phyloP scores from a whole-genome alignment of 1,284 basidiomycete genomes.

The Ceratobasidium sp. region DNA sequence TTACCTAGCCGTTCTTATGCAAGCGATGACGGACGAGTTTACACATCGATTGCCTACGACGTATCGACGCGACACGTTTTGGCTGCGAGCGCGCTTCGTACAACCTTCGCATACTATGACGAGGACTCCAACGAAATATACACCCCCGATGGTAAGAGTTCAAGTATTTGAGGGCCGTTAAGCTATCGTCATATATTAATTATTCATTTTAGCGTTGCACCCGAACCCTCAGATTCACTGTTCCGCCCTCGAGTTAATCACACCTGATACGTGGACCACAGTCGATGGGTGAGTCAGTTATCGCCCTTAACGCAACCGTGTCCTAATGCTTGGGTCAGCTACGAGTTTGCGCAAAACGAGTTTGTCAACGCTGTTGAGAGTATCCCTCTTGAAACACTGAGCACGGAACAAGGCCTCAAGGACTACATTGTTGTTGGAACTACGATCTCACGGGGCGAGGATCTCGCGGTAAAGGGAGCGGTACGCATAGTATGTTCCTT shows the following conservation, averaged over 20 bases:
- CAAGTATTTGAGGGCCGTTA: no score
- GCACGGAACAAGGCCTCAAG: constrained; percentile 83
- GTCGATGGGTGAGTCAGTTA: constrained; percentile 82
- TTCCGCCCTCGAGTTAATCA: constrained; percentile 88
- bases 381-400: constrained; percentile 86
- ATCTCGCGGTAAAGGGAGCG: constrained; percentile 89
- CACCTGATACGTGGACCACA: constrained; percentile 84
- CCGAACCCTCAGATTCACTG: constrained; percentile 82
- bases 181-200: no score
- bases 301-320: background rate
- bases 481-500: constrained; percentile 65
- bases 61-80: constrained; percentile 85
- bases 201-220: constrained; percentile 16
- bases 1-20: constrained; percentile 73
- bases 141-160: constrained; percentile 80
- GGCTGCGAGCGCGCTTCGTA: constrained; percentile 80
- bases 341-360: constrained; percentile 93
- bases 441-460: constrained; percentile 92
- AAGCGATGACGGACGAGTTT: constrained; percentile 79
- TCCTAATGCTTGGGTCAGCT: constrained; percentile 63
- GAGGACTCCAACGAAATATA: constrained; percentile 84
- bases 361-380: constrained; percentile 85
- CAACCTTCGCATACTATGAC: constrained; percentile 89
- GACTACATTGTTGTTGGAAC: constrained; percentile 97
- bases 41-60: constrained; percentile 89